Percentiles rank a stretch among this genome's conserved stretches.
Evolutionary conservation across 2,329 filamentous ascomycete species (phyloP).

Genomic region (Penicillium carneum): DNA sequence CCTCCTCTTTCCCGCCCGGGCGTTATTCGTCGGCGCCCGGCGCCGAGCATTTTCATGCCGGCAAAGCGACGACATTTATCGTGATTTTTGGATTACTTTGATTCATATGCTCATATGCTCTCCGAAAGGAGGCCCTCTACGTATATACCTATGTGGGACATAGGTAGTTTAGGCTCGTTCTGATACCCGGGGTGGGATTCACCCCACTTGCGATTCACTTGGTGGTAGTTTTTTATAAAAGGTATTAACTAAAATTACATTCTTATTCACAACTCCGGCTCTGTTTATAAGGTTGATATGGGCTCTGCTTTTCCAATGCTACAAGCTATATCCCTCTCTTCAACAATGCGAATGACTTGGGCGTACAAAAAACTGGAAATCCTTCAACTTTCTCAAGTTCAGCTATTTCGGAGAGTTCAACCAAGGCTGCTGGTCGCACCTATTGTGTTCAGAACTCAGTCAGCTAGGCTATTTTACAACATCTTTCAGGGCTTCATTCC

Average conservation of each 20-base stretch:
- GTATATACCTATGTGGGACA: neutral
- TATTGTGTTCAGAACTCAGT: neutral
- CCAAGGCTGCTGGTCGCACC: neutral
- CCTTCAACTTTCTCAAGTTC: neutral
- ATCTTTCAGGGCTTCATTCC: neutral
- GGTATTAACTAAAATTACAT: neutral
- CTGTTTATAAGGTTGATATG: neutral
- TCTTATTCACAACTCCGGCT: neutral
- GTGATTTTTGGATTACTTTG: conserved; percentile 20
- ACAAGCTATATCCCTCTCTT: neutral
- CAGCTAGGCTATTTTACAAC: neutral
- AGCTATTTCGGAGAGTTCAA: neutral
- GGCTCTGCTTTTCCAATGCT: neutral
- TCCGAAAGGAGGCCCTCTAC: neutral
- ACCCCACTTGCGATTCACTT: conserved; percentile 9
- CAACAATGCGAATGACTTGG: neutral
- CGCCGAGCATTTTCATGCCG: conserved; percentile 44
- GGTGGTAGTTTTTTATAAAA: neutral
- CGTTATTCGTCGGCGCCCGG: conserved; percentile 41
- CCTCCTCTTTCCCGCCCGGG: conserved; percentile 30
- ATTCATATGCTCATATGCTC: neutral
- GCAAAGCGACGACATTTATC: conserved; percentile 41
- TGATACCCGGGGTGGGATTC: conserved; percentile 15
- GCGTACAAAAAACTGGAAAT: neutral
- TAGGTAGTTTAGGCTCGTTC: neutral